Percentiles rank a stretch among this genome's conserved stretches.
phyloP scores from a whole-genome alignment of 2,329 filamentous ascomycete species.

The Hypoxylon sp. region DNA sequence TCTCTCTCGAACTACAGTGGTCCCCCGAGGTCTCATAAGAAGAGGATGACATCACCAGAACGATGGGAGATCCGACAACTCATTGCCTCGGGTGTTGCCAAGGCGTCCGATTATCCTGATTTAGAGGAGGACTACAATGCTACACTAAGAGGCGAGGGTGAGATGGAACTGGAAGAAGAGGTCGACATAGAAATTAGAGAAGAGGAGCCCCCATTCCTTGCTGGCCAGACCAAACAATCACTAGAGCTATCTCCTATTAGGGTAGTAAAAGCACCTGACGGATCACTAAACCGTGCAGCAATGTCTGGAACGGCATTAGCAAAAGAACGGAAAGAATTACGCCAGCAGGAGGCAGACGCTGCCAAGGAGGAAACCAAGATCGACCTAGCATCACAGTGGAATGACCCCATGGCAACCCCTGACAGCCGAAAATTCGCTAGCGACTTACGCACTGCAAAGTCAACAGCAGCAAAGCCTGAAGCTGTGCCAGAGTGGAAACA shows the following conservation, averaged over 20 bases:
- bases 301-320: slow-evolving; percentile 92
- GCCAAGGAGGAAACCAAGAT: slow-evolving; percentile 81
- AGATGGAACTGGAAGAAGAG: slow-evolving; percentile 94
- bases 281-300: slow-evolving; percentile 96
- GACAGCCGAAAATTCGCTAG: slow-evolving; percentile 90
- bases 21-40: slow-evolving; percentile 75
- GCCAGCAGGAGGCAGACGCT: slow-evolving; percentile 88
- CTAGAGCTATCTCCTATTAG: slow-evolving; percentile 94
- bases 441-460: slow-evolving; percentile 79
- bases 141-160: slow-evolving; percentile 85
- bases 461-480: slow-evolving; percentile 70
- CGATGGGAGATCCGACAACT: slow-evolving; percentile 97
- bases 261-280: slow-evolving; percentile 96
- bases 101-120: slow-evolving; percentile 93
- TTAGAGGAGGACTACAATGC: slow-evolving; percentile 94
- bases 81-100: slow-evolving; percentile 93
- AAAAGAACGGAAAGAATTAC: slow-evolving; percentile 89
- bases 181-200: slow-evolving; percentile 97
- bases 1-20: slow-evolving; percentile 73
- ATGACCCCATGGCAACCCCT: slow-evolving; percentile 92
- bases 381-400: slow-evolving; percentile 91
- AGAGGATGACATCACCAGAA: slow-evolving; percentile 96
- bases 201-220: slow-evolving; percentile 95
- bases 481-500: slow-evolving; percentile 93
- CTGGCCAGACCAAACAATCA: slow-evolving; percentile 96